Evolutionary conservation across 345 rosid genomes (phyloP), one percentile per base, ranked within the genome.

Genomic region (Limnanthes douglasii): DNA sequence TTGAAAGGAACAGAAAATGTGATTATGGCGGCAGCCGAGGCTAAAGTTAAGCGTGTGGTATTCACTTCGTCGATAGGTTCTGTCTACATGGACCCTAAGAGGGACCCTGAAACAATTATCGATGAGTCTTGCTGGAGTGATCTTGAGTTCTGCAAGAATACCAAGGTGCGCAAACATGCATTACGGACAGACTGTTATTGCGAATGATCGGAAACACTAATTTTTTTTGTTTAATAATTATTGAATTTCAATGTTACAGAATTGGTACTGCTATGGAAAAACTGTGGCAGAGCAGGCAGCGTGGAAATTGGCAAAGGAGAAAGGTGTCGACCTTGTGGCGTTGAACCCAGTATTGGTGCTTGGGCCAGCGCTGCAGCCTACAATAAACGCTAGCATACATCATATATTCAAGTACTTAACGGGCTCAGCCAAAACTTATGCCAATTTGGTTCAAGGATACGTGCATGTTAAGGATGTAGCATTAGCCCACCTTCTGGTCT

Each of bases 61-160:
- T 77, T 84, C 68, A 90, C 98, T 2, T 90, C 98, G 0, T 84
- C 98, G 0, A 76, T 90, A 6, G 96, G 94, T 8, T 92, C 98
- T 0, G 93, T 90, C 29, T 68, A 78, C 53, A 84, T 90, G 98
- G 85, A 90, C 48, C 98, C 96, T 8, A 78, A 69, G 40, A 54
- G 96, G 28, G 45, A 62, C 40, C 83, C 93, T 0, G 85, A 80
- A 21, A 60, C 45, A 5, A 61, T 75, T 5, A 85, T 90, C 2
- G 98, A 90, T 21, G 98, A 90, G 51, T 77, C 75, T 2, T 84
- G 96, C 34, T 84, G 98, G 96, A 90, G 98, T 43, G 96, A 90
- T 43, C 94, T 80, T 4, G 98, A 84, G 13, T 90, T 65, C 27
- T 90, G 98, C 83, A 84, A 84, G 65, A 80, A 68, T 49, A 90